These are phyloP conservation scores for Phyllosticta citrichinensis DNA, from an alignment of 2,329 filamentous ascomycete genomes.

Conservation along the genomic window DNA sequence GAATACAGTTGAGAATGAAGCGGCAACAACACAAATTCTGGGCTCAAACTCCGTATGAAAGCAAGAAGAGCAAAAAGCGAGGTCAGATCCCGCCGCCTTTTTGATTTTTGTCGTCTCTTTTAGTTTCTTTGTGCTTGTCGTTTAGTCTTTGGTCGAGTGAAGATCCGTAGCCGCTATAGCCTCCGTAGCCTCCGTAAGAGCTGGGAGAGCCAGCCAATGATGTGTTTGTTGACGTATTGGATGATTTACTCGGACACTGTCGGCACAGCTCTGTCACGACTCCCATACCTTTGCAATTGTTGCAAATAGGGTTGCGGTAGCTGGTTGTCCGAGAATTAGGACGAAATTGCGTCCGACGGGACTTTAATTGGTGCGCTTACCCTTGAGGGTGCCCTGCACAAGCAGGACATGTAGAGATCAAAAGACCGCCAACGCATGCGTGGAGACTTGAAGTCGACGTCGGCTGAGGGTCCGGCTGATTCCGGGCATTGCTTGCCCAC, in stretches of 20 bases:
- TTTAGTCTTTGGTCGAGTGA: not conserved
- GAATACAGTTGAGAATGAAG: not conserved
- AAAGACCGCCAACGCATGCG: slow-evolving; percentile 6
- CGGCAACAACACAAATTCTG: not conserved
- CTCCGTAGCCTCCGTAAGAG: not conserved
- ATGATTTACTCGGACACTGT: slow-evolving; percentile 1
- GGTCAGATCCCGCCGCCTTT: not conserved
- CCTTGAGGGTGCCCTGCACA: slow-evolving; percentile 10
- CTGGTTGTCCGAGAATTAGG: not conserved
- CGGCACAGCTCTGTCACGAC: slow-evolving; percentile 4
- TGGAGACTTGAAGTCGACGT: not conserved
- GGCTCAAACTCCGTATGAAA: no score
- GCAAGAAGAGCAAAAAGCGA: not conserved
- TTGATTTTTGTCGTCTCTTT: not conserved
- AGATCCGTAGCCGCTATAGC: not conserved
- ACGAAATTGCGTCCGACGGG: not conserved
- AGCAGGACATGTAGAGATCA: slow-evolving; percentile 5
- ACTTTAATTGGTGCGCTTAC: not conserved
- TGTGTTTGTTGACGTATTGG: not conserved
- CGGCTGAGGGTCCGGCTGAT: not conserved
- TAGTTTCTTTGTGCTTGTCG: not conserved
- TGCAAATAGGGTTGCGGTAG: slow-evolving; percentile 9
- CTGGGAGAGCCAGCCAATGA: not conserved
- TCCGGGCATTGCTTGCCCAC: not conserved
- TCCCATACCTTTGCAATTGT: slow-evolving; percentile 6